Conservation (phyloP, 1,139 yeast genomes). For the Saccharomyces uvarum region DNA sequence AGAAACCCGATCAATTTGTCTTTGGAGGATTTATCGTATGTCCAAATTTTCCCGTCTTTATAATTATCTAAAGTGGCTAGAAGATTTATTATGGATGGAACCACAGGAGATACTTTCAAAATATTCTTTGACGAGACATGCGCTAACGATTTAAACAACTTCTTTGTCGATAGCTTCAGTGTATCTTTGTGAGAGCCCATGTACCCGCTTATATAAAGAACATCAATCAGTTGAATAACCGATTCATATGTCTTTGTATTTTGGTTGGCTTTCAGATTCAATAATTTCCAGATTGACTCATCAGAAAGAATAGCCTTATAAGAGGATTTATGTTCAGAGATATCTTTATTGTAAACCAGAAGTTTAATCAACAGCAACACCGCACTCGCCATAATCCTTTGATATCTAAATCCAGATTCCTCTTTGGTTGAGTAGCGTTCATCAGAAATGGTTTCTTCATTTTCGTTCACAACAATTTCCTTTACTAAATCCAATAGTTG, state of each 20-base stretch:
- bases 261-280: slow-evolving; percentile 33
- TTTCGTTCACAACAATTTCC: slow-evolving; percentile 49
- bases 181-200: slow-evolving; percentile 29
- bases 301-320: slow-evolving; percentile 16
- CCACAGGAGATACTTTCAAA: slow-evolving; percentile 39
- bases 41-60: slow-evolving; percentile 43
- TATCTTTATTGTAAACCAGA: slow-evolving; percentile 24
- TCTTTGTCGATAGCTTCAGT: slow-evolving; percentile 43
- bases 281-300: slow-evolving; percentile 32
- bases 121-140: slow-evolving; percentile 36
- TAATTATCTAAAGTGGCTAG: slow-evolving; percentile 14
- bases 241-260: slow-evolving; percentile 45
- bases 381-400: slow-evolving; percentile 49
- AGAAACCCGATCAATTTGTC: slow-evolving; percentile 42
- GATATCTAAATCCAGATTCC: slow-evolving; percentile 62
- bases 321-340: slow-evolving; percentile 8
- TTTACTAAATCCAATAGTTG: slow-evolving; percentile 50
- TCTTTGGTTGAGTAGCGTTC: slow-evolving; percentile 61
- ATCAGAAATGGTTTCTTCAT: slow-evolving; percentile 61
- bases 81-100: slow-evolving; percentile 36
- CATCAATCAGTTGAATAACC: slow-evolving; percentile 36
- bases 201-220: slow-evolving; percentile 15
- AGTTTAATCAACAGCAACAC: slow-evolving; percentile 45
- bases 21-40: slow-evolving; percentile 40
- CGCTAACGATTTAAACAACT: slow-evolving; percentile 46